Base-by-base conservation (phyloP, 768 basidiomycete genomes). In the Pisolithus marmoratus region DNA sequence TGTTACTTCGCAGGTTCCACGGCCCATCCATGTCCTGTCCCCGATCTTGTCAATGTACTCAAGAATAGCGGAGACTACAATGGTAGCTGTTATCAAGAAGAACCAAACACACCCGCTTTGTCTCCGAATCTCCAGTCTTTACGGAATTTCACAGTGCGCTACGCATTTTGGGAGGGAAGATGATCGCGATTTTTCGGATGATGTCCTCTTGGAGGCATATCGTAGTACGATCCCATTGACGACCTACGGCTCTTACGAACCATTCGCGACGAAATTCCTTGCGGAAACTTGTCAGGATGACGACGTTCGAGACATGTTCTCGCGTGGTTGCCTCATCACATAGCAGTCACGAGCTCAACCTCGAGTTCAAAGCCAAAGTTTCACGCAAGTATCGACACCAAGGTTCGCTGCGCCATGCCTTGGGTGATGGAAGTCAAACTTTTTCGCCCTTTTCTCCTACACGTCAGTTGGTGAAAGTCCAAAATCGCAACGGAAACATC, bases 391-490 rank as follows among this genome's bases (percentile, higher is more conserved):
- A 64, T 38, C 53, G 34, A 6, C 53, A 53, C 49, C 58, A 0
- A 59, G 15, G 3, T 15, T 23, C 22, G 5, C 22, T 14, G 19
- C 43, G 56, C 23, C 55, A 60, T 1, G 38, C 45, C 24, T 14
- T 6, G n/a, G n/a, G n/a, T 11, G 26, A 23, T 27, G 55, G 55
- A 1, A 58, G 60, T 11, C 60, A 57, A 38, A 56, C 60, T 26
- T 62, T 58, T 20, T 42, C 55, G n/a, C 43, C 60, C 20, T 60
- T 55, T 43, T 62, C 60, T n/a, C n/a, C 60, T 62, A 22, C 5
- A 38, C 48, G 40, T 26, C 38, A 54, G 5, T 1, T 55, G 11
- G 38, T 59, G 47, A 20, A 53, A 5, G 53, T 57, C 3, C 26
- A 24, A 2, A 40, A 43, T 29, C 52, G 58, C 7, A 41, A 53